Conservation (phyloP, 2,329 filamentous ascomycete genomes). For the Xylaria sp. region DNA sequence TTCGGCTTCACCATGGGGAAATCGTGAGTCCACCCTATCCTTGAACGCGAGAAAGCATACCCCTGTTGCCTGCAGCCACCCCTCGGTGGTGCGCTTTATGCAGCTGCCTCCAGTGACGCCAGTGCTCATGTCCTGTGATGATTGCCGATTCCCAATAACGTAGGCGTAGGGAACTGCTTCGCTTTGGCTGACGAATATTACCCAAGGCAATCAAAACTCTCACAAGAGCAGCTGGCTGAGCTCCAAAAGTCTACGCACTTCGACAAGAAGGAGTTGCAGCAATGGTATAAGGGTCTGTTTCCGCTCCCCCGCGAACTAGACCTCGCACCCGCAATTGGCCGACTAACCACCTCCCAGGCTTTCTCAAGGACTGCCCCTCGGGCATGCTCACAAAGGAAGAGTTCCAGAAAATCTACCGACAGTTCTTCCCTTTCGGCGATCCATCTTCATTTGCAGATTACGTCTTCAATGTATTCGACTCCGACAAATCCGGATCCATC, state of each 20-base stretch:
- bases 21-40: slow-evolving; percentile 30
- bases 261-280: slow-evolving; percentile 98
- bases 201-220: slow-evolving; percentile 93
- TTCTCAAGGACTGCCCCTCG: slow-evolving; percentile 96
- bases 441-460: slow-evolving; percentile 98
- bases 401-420: slow-evolving; percentile 99
- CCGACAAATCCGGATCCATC: slow-evolving; percentile 94
- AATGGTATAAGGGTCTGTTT: slow-evolving; percentile 96
- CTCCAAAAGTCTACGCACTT: slow-evolving; percentile 97
- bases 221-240: slow-evolving; percentile 91
- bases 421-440: slow-evolving; percentile 99
- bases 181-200: slow-evolving; percentile 10
- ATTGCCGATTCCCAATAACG: slow-evolving; percentile 11
- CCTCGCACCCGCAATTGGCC: slow-evolving; percentile 3
- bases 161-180: neutral
- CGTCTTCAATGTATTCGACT: slow-evolving; percentile 98
- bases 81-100: slow-evolving; percentile 6
- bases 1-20: slow-evolving; percentile 31
- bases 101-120: slow-evolving; percentile 1
- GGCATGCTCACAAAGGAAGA: slow-evolving; percentile 97
- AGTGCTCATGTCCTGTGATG: slow-evolving; percentile 2
- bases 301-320: neutral
- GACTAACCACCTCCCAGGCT: slow-evolving; percentile 60
- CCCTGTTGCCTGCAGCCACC: slow-evolving; percentile 8
- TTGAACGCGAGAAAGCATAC: slow-evolving; percentile 1